phyloP scores from a whole-genome alignment of 2,329 filamentous ascomycete genomes.

The Apiospora koreana region DNA sequence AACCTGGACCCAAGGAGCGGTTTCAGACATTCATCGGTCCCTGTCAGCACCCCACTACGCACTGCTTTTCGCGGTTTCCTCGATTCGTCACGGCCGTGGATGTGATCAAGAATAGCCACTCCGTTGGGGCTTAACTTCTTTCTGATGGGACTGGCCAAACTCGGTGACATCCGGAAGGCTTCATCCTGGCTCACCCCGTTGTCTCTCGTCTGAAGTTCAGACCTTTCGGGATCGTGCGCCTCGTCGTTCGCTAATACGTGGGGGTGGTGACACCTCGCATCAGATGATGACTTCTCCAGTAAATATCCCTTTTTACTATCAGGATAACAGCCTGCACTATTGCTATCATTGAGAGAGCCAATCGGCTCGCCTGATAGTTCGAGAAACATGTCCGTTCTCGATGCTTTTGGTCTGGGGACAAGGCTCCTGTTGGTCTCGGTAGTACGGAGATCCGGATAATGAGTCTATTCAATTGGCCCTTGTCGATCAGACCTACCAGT shows the following conservation, averaged over 20 bases:
- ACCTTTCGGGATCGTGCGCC: not conserved
- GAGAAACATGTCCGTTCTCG: not conserved
- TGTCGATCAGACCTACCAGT: constrained; percentile 5
- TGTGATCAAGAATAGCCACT: constrained; percentile 1
- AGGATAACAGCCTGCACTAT: not conserved
- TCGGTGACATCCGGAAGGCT: not conserved
- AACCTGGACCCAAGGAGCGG: not conserved
- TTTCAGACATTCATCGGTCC: constrained; percentile 3
- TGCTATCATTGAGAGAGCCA: not conserved
- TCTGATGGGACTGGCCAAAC: not conserved
- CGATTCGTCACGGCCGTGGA: not conserved
- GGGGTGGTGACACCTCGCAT: not conserved
- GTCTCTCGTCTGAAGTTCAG: constrained; percentile 4
- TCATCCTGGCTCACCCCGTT: not conserved
- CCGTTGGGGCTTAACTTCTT: not conserved
- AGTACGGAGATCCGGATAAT: constrained; percentile 9
- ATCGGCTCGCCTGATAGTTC: not conserved
- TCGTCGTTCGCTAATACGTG: not conserved
- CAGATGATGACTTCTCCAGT: not conserved
- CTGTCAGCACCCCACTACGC: not conserved
- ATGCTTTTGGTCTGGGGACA: not conserved
- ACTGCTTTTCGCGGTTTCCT: not conserved
- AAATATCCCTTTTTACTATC: not conserved
- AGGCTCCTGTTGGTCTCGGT: not conserved
- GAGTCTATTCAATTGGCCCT: constrained; percentile 4